Percentiles rank a stretch among this genome's conserved stretches.
These are phyloP conservation scores for Auxenochlorella pyrenoidosa DNA, from an alignment of 139 green algal species.

Conservation along the genomic window DNA sequence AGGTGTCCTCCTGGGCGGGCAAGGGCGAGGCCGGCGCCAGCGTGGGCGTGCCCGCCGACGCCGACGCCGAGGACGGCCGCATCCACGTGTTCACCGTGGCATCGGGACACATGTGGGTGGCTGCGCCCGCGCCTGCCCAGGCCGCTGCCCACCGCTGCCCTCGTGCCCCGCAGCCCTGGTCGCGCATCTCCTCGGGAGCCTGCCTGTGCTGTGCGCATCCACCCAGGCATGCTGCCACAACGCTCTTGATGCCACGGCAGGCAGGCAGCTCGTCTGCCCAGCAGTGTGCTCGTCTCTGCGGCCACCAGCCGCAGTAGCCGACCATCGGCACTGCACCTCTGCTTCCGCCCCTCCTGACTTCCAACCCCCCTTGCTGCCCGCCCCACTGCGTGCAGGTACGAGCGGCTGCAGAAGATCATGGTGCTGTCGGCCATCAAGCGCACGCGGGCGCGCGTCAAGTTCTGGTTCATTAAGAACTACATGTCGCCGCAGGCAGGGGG, in stretches of 20 bases:
- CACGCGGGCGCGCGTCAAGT: slow-evolving; percentile 92
- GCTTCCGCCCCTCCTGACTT: neutral
- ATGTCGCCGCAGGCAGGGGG: slow-evolving; percentile 81
- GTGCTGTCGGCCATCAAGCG: slow-evolving; percentile 90
- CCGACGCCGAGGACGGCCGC: slow-evolving; percentile 34
- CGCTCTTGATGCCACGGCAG: no score
- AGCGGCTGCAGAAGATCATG: slow-evolving; percentile 99
- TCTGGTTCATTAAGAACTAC: slow-evolving; percentile 99
- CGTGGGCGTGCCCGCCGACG: neutral
- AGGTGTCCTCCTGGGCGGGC: neutral
- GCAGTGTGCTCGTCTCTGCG: no score
- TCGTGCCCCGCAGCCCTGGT: no score
- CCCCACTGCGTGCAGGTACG: slow-evolving; percentile 67
- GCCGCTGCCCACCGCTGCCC: neutral
- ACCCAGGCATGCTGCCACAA: no score
- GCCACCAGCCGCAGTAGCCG: no score
- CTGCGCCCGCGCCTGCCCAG: neutral
- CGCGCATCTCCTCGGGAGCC: no score
- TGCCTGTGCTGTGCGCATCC: no score
- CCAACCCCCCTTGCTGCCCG: neutral
- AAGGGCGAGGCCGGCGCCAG: neutral
- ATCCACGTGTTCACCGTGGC: slow-evolving; percentile 99
- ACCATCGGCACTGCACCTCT: neutral
- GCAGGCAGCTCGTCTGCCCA: no score
- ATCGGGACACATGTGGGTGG: slow-evolving; percentile 97